Base-by-base conservation (phyloP, 768 basidiomycete genomes). In the Leccinellum luteum region DNA sequence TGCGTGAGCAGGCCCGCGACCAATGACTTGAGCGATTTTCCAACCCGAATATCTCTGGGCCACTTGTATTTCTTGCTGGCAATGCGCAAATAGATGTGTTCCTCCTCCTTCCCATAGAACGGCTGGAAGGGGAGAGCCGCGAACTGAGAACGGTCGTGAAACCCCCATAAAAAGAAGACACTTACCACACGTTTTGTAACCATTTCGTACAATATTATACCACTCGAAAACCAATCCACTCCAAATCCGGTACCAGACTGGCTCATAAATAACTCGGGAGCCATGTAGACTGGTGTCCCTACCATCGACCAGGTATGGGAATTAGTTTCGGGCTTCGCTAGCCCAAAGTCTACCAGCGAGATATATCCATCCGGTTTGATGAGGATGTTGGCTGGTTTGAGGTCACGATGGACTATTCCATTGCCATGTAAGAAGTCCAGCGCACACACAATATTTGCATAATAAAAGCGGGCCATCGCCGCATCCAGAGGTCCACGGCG, bases 371-470 rank as follows among this genome's bases (percentile, higher is more conserved):
- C 81, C 2, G 74, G 62, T 44, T 80, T 82, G 56, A 86, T 54
- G 51, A 86, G 75, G 49, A 86, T 76, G 51, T 85, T 85, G 19
- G 77, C 78, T 2, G 84, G 83, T 63, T 85, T 85, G 19, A 86
- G 54, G 63, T 86, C 83, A 19, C 82, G 76, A 56, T 85, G 83
- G 7, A 77, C 73, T 50, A 84, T 70, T n/a, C 71, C 73, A 9
- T 76, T 66, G 0, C 57, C 55, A 52, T 81, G 77, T 2, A 86
- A 65, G 62, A 80, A 82, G 13, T 76, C 71, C 28, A 86, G 63
- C 13, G 74, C 85, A 44, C 76, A 75, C 12, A 76, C 75, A 43
- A 85, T 78, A 60, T 85, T 85, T 25, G 78, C 71, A 60, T 78
- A 80, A 69, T 84, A 86, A 69, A 87, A 87, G 6, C 73, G 72